Percentiles rank a stretch among this genome's conserved stretches.
Evolutionary conservation across 108 stramenopile species (phyloP).

Genomic region (Skeletonema grethae): DNA sequence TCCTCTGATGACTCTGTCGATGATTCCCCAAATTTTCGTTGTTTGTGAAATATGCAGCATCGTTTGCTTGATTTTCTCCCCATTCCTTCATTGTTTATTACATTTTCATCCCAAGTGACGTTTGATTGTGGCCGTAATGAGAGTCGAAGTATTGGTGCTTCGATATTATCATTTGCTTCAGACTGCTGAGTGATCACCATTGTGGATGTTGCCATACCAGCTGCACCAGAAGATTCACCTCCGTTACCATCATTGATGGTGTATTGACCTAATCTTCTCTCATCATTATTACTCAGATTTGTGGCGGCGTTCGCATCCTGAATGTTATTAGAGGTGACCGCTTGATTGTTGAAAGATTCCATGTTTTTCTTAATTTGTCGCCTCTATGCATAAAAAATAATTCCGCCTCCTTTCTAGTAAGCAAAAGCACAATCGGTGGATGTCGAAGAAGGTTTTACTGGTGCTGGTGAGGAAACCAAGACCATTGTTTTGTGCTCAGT

Average conservation of each 20-base stretch:
- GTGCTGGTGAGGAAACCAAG: no score
- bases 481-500: no score
- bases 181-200: conserved; percentile 21
- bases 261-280: neutral
- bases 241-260: neutral
- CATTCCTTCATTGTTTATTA: conserved; percentile 93
- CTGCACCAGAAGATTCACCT: conserved; percentile 1
- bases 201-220: conserved; percentile 18
- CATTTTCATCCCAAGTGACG: conserved; percentile 73
- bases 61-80: conserved; percentile 91
- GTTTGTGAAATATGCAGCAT: conserved; percentile 97
- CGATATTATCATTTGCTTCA: conserved; percentile 10
- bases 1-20: conserved; percentile 81
- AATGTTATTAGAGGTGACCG: neutral
- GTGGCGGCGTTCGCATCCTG: conserved; percentile 4
- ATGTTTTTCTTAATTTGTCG: neutral
- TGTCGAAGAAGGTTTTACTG: no score
- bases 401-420: no score
- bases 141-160: conserved; percentile 28
- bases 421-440: no score
- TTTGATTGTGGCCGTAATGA: conserved; percentile 40
- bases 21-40: conserved; percentile 87
- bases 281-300: neutral
- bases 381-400: no score
- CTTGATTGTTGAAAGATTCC: neutral